Conservation (phyloP, 2,329 filamentous ascomycete genomes). For the Botryotinia narcissicola region DNA sequence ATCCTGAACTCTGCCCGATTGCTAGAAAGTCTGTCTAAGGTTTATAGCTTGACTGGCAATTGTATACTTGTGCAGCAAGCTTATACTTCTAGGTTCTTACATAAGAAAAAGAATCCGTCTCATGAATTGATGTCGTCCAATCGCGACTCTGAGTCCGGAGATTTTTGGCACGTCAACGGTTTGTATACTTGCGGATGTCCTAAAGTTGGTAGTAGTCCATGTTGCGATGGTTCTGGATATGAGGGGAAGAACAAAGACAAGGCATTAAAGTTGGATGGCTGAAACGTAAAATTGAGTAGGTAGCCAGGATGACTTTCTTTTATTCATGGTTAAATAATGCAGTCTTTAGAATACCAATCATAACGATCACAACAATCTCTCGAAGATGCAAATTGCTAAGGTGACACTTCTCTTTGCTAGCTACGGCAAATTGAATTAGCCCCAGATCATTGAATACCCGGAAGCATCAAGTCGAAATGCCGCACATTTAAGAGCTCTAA, state of each 20-base stretch:
- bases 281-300: not conserved
- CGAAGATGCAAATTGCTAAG: not conserved
- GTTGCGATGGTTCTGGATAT: not conserved
- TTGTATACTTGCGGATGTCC: not conserved
- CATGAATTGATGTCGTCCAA: not conserved
- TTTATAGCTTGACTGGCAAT: not conserved
- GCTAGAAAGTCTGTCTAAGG: not conserved
- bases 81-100: not conserved
- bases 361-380: not conserved
- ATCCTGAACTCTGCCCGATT: not conserved
- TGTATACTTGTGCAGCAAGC: not conserved
- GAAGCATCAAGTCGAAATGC: not conserved
- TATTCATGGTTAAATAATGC: not conserved
- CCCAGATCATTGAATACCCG: not conserved
- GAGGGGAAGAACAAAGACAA: not conserved
- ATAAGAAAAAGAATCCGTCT: not conserved
- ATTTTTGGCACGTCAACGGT: not conserved
- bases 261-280: not conserved
- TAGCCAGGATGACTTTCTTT: not conserved
- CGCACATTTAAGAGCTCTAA: not conserved
- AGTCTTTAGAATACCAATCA: not conserved
- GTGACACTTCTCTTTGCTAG: not conserved
- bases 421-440: not conserved
- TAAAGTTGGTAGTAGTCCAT: not conserved
- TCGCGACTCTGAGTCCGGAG: not conserved